phyloP scores from a whole-genome alignment of 371 early-diverging fungal genomes.

The Apophysomyces ossiformis region DNA sequence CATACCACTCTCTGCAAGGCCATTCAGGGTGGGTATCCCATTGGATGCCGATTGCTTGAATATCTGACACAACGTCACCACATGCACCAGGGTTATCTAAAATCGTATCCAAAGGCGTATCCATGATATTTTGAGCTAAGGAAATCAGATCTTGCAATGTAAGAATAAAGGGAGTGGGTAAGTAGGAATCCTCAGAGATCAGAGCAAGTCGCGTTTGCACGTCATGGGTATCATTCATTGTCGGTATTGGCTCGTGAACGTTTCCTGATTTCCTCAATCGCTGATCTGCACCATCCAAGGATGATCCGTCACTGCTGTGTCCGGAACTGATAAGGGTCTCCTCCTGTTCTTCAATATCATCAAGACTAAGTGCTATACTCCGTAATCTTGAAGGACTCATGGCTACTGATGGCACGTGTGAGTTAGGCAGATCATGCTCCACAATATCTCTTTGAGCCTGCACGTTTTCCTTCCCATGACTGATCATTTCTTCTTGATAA shows the following conservation, averaged over 20 bases:
- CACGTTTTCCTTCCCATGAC: constrained; percentile 5
- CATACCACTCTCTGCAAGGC: constrained; percentile 65
- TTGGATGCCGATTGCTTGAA: constrained; percentile 48
- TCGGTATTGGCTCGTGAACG: neutral
- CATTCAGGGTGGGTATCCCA: constrained; percentile 63
- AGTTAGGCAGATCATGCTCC: neutral
- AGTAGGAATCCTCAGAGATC: constrained; percentile 61
- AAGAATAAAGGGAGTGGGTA: constrained; percentile 64
- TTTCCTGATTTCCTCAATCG: neutral
- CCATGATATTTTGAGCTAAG: constrained; percentile 60
- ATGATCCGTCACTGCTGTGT: neutral
- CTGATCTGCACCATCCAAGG: neutral
- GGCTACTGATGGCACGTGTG: neutral
- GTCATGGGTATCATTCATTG: constrained; percentile 18
- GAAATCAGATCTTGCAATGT: constrained; percentile 63
- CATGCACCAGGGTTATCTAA: constrained; percentile 57
- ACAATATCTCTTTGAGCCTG: neutral
- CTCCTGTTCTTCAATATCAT: constrained; percentile 31
- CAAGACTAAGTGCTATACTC: constrained; percentile 9
- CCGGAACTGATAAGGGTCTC: constrained; percentile 9
- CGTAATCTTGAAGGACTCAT: constrained; percentile 4
- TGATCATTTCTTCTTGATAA: constrained; percentile 18
- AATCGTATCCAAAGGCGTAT: constrained; percentile 57
- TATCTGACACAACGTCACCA: constrained; percentile 58
- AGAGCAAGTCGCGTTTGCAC: constrained; percentile 50